phyloP scores from a whole-genome alignment of 768 basidiomycete genomes.

The Lanmaoa rubissima region DNA sequence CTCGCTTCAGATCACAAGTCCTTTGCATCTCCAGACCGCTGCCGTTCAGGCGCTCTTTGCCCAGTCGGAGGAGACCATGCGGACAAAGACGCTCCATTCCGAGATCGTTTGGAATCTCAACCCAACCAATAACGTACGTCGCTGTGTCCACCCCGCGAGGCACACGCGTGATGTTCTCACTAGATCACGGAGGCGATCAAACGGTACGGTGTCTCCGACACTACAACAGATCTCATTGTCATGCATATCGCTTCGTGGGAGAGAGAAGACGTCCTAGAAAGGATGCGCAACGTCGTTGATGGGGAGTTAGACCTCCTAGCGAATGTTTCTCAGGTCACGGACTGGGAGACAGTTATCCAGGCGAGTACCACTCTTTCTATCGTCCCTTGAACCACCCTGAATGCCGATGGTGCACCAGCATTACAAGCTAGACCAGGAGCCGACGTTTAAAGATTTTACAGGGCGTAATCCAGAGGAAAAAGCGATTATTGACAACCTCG shows the following conservation, averaged over 20 bases:
- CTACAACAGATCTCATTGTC: conserved; percentile 63
- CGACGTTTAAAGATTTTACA: conserved; percentile 35
- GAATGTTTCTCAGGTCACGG: conserved; percentile 48
- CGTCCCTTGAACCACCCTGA: no score
- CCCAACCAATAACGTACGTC: conserved; percentile 78
- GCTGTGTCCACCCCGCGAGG: neutral
- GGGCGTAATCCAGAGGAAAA: conserved; percentile 38
- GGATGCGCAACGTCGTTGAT: conserved; percentile 56
- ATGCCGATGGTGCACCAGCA: conserved; percentile 40
- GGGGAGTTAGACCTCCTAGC: conserved; percentile 54
- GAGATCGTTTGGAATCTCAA: conserved; percentile 88
- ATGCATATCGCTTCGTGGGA: conserved; percentile 57
- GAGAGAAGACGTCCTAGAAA: conserved; percentile 41
- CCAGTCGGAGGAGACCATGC: conserved; percentile 52
- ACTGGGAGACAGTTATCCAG: conserved; percentile 76
- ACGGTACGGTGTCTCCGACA: conserved; percentile 79
- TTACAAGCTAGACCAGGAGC: conserved; percentile 65
- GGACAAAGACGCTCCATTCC: conserved; percentile 87
- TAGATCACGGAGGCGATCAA: conserved; percentile 88
- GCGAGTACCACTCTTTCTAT: conserved; percentile 38
- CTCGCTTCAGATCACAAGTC: conserved; percentile 72
- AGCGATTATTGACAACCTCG: conserved; percentile 57
- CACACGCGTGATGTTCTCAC: neutral
- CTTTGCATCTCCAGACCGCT: conserved; percentile 79
- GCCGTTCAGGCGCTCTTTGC: conserved; percentile 80